Evolutionary conservation across 495 filamentous ascomycete genomes (phyloP), one percentile per base, ranked within the genome.

Genomic region (Hyaloscypha finlandica): DNA sequence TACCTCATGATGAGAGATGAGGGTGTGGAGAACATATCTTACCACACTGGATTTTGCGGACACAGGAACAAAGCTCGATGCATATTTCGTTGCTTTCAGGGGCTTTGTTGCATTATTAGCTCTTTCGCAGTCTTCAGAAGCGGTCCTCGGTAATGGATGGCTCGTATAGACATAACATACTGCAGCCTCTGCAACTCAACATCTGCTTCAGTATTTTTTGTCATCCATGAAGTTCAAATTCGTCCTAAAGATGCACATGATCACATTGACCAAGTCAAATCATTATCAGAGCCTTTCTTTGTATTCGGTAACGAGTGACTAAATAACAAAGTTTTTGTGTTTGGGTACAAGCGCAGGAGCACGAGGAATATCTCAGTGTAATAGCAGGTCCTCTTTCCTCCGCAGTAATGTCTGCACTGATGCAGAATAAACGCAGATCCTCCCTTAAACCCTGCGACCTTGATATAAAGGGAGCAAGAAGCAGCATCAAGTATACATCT

Each of bases 241-340:
- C 9, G 11, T 48, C 42, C 12, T 3, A 12, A 37, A 37, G 35
- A 48, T 48, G 35, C 35, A 37, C 25, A 37, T 8, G 35, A 19
- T 48, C 42, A 48, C 42, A 19, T 48, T 16, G 42, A 3, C 4
- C 42, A 48, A 48, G 16, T 16, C 16, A 35, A 12, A n/a, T 53
- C 11, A 53, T 58, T 30, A 56, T 45, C 32, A 30, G 22, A 62
- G 59, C 54, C 48, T 33, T 61, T 63, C 53, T 25, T 65, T 53
- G 67, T 70, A 65, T 74, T 69, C 61, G 53, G 63, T 73, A 74
- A 73, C 31, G 70, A 74, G 52, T 69, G 68, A 73, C 68, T 73
- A 74, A 64, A 68, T 74, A 73, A 74, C 59, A 70, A 70, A 68
- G 61, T 57, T 70, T 60, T 63, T 35, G 25, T 65, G 29, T 61